Base-by-base conservation (phyloP, 192 early-diverging fungal genomes). In the Coemansia guatemalensis region DNA sequence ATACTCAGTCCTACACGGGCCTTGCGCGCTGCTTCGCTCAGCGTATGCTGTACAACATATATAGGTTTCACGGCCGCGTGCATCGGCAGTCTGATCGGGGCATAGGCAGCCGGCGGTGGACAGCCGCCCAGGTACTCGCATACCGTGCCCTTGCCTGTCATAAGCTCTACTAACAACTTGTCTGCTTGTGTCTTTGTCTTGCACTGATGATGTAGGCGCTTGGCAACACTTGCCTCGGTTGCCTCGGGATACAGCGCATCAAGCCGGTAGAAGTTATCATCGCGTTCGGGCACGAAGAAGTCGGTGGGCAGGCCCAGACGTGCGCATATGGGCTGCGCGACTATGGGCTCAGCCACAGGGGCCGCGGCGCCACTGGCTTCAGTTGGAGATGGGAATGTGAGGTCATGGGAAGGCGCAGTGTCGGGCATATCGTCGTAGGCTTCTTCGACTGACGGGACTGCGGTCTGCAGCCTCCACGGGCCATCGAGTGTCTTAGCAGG, bases 1-100 rank as follows among this genome's bases (percentile, higher is more conserved):
- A n/a, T n/a, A n/a, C n/a, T n/a, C n/a, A n/a, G n/a, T n/a, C n/a
- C n/a, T n/a, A n/a, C n/a, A n/a, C n/a, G 21, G 9, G 60, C 59
- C 0, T 47, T 26, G 7, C 11, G 1, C 0, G 64, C 71, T 11
- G 71, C 71, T 14, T 41, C 14, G 30, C 60, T 64, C 24, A 66
- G n/a, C 0, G 56, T 20, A 20, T 66, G 62, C 30, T 73, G 71
- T 2, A 53, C 21, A 1, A 57, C 39, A 26, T 35, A 71, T 1
- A 64, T 24, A 4, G 61, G 53, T 22, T 53, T 33, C 0, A 53
- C 59, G 2, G 57, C 57, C 2, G 8, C 17, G 14, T 26, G 53
- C 53, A 73, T 64, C 1, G 64, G 71, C 5, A 41, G 71, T 5
- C 23, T 11, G 9, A 73, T 73, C 29, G 71, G 71, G 0, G 52